A percentile compares a stretch with the other conserved stretches of the same genome.
These are phyloP conservation scores for Bombardia bombarda DNA, from an alignment of 495 filamentous ascomycete genomes.

Conservation along the genomic window DNA sequence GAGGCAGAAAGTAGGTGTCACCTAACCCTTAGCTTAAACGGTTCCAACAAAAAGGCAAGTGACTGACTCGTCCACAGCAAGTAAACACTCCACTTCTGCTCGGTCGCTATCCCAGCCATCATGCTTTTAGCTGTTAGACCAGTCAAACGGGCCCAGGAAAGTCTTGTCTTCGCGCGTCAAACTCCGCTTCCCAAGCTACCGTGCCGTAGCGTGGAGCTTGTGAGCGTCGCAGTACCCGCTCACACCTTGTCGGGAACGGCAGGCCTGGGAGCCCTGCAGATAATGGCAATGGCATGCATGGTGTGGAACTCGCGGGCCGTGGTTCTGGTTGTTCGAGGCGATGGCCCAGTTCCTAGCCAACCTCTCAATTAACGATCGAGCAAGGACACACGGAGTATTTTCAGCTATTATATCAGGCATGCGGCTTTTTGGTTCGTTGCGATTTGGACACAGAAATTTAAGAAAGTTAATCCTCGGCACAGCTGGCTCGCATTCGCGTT, in stretches of 20 bases:
- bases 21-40: too few species aligned
- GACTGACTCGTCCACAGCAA: not conserved
- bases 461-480: not conserved
- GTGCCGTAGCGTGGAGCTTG: not conserved
- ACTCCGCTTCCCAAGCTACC: too few species aligned
- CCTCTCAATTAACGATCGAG: slow-evolving; percentile 21
- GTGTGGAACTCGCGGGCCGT: too few species aligned
- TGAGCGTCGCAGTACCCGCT: too few species aligned
- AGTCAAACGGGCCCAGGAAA: too few species aligned
- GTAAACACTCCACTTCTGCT: not conserved
- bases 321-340: slow-evolving; percentile 15
- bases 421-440: slow-evolving; percentile 14
- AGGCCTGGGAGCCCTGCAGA: not conserved
- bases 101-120: too few species aligned
- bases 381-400: slow-evolving; percentile 15
- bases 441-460: slow-evolving; percentile 16
- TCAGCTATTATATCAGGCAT: slow-evolving; percentile 13
- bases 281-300: slow-evolving; percentile 3
- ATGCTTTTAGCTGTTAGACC: too few species aligned
- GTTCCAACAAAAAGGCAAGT: too few species aligned
- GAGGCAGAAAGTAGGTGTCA: slow-evolving; percentile 72
- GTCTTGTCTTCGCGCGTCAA: too few species aligned
- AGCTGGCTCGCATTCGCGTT: too few species aligned
- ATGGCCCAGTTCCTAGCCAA: slow-evolving; percentile 18
- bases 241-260: not conserved